Conservation (phyloP, 768 basidiomycete species). For the Pulveroboletus sp. region DNA sequence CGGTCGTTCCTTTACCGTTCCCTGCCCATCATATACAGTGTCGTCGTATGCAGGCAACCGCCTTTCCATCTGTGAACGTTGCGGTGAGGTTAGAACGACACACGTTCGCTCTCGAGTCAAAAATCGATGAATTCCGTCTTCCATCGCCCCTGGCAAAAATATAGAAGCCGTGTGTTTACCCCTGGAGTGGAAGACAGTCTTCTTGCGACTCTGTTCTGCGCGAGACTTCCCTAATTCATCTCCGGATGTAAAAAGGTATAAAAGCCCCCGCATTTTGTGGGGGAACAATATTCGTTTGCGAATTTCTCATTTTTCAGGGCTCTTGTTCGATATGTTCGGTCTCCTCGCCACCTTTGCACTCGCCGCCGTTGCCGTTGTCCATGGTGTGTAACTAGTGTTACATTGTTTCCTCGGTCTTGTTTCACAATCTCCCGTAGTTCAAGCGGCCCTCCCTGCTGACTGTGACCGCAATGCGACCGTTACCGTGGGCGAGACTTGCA, state of each 20-base stretch:
- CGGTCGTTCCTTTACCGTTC: background rate
- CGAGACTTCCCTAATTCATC: too few species aligned
- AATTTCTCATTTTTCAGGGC: background rate
- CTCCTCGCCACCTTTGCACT: constrained; percentile 16
- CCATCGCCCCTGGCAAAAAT: background rate
- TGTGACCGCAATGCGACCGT: constrained; percentile 66
- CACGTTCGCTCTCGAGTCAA: background rate
- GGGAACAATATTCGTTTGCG: background rate
- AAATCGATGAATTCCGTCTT: background rate
- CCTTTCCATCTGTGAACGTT: background rate
- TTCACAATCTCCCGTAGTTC: constrained; percentile 37
- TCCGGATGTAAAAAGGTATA: constrained; percentile 12
- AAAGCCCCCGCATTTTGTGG: constrained; percentile 4
- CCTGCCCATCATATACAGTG: background rate
- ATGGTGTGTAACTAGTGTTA: constrained; percentile 14
- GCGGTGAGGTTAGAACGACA: background rate
- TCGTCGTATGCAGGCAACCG: background rate
- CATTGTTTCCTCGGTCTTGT: background rate
- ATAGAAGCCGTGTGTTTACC: background rate
- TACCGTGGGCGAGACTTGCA: constrained; percentile 54
- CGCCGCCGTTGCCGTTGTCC: constrained; percentile 6
- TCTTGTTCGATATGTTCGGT: constrained; percentile 16
- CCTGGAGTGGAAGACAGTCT: too few species aligned
- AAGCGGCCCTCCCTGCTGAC: constrained; percentile 34
- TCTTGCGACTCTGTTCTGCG: too few species aligned